A percentile compares a stretch with the other conserved stretches of the same genome.
phyloP scores from a whole-genome alignment of 495 filamentous ascomycete genomes.

The Thermothielavioides terrestris region DNA sequence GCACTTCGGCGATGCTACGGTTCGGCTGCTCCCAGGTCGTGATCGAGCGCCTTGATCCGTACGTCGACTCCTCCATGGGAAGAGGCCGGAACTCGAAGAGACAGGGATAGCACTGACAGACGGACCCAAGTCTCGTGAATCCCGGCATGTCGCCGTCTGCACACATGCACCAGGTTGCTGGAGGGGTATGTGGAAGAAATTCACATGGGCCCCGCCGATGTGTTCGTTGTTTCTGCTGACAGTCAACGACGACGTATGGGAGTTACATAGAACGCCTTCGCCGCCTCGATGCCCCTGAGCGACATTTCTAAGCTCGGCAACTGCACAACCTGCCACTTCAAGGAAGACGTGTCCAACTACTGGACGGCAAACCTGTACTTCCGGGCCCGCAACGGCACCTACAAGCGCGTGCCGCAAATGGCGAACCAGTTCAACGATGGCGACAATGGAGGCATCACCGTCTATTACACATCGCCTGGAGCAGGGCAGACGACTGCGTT shows the following conservation, averaged over 20 bases:
- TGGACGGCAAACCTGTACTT: constrained; percentile 30
- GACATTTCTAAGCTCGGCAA: not conserved
- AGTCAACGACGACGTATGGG: no score
- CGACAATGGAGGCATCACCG: constrained; percentile 29
- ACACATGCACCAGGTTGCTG: not conserved
- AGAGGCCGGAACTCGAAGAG: no score
- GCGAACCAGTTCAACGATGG: constrained; percentile 27
- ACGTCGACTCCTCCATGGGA: no score
- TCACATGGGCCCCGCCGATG: no score
- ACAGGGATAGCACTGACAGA: no score
- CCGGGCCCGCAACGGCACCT: constrained; percentile 27
- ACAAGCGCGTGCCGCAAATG: constrained; percentile 31
- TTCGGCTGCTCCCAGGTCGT: no score
- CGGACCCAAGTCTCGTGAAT: not conserved
- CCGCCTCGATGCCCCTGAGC: not conserved
- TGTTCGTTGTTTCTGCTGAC: no score
- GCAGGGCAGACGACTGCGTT: constrained; percentile 28
- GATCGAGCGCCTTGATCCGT: no score
- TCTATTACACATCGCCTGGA: constrained; percentile 35
- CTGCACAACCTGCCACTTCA: constrained; percentile 11
- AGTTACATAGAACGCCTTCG: not conserved
- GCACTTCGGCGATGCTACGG: no score
- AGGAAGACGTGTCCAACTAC: constrained; percentile 35
- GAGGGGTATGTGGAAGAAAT: no score
- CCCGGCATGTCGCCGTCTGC: not conserved